phyloP scores from a whole-genome alignment of 345 rosid genomes.

The Anacardium occidentale region DNA sequence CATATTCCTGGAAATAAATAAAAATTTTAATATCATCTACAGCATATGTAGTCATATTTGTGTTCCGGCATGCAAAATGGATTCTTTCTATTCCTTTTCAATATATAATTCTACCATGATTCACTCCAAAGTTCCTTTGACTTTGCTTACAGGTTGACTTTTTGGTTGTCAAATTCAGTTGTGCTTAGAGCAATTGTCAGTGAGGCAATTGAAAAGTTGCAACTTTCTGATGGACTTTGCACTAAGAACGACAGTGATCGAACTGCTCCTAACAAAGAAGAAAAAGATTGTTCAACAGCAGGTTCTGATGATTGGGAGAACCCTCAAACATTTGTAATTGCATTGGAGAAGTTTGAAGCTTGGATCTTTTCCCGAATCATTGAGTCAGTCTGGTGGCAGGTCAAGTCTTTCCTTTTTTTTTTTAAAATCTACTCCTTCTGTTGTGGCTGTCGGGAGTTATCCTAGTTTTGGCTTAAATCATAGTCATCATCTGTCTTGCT shows the following conservation, averaged over 20 bases:
- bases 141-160: slow-evolving; percentile 61
- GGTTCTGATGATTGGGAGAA: slow-evolving; percentile 63
- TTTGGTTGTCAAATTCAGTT: slow-evolving; percentile 89
- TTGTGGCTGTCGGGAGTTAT: slow-evolving; percentile 12
- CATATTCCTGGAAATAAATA: background rate
- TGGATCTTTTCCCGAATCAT: slow-evolving; percentile 88
- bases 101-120: background rate
- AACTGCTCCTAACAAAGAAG: slow-evolving; percentile 20
- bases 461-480: background rate
- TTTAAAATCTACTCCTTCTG: background rate
- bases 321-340: slow-evolving; percentile 49
- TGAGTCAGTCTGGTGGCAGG: slow-evolving; percentile 99
- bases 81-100: background rate
- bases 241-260: slow-evolving; percentile 5
- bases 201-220: slow-evolving; percentile 42
- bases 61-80: background rate
- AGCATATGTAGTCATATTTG: background rate
- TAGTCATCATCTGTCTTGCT: background rate
- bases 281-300: slow-evolving; percentile 12
- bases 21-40: background rate
- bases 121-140: slow-evolving; percentile 14
- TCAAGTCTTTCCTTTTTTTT: slow-evolving; percentile 24
- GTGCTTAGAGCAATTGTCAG: slow-evolving; percentile 64
- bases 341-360: slow-evolving; percentile 79
- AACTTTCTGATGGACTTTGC: slow-evolving; percentile 13